Percentiles rank a stretch among this genome's conserved stretches.
phyloP scores from a whole-genome alignment of 306 rosid genomes.

The Glycine latifolia region DNA sequence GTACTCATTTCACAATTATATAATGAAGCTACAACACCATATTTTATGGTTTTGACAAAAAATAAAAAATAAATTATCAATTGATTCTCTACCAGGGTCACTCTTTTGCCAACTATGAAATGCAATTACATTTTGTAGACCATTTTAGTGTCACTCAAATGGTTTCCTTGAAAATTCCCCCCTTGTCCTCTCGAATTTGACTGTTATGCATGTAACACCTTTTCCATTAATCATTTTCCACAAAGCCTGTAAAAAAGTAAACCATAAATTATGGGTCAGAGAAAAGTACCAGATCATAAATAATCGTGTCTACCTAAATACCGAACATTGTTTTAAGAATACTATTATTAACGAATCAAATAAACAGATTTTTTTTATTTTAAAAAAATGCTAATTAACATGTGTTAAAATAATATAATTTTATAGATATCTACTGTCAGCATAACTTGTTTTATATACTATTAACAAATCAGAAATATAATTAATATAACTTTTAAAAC shows the following conservation, averaged over 20 bases:
- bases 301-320: too few species aligned
- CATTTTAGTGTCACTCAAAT: not conserved
- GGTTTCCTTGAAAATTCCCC: not conserved
- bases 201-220: not conserved
- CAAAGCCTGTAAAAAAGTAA: not conserved
- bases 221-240: not conserved
- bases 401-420: too few species aligned
- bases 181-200: not conserved
- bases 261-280: not conserved
- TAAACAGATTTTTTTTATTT: too few species aligned
- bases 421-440: too few species aligned
- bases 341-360: too few species aligned
- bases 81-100: not conserved
- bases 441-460: too few species aligned
- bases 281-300: not conserved
- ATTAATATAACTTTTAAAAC: too few species aligned
- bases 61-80: not conserved
- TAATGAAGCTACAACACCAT: not conserved
- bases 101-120: not conserved
- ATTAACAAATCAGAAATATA: too few species aligned
- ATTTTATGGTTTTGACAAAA: not conserved
- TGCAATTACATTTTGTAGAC: not conserved
- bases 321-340: too few species aligned
- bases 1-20: too few species aligned
- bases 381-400: too few species aligned